Conservation (phyloP, 169 alveolate species). For the Theileria sp. region DNA sequence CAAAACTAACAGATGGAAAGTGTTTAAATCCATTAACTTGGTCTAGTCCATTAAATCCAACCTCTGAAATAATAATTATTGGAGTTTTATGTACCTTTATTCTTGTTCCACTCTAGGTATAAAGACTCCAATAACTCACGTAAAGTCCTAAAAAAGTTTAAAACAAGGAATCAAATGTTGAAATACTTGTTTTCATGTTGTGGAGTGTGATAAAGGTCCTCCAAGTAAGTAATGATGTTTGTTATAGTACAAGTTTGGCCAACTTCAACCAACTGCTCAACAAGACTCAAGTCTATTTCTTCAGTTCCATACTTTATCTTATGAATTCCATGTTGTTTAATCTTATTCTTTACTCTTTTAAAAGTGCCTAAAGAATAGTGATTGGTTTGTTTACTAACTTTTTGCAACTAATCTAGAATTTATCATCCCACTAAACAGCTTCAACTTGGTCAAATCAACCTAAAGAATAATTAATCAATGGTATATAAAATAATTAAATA, state of each 20-base stretch:
- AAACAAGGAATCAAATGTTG: neutral
- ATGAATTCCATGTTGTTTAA: conserved; percentile 54
- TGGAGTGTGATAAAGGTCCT: conserved; percentile 21
- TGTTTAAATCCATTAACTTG: conserved; percentile 57
- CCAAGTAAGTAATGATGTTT: conserved; percentile 54
- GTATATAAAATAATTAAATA: neutral
- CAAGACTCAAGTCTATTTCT: conserved; percentile 41
- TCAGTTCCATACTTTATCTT: conserved; percentile 45
- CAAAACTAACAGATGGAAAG: conserved; percentile 51
- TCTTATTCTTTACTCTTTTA: conserved; percentile 30
- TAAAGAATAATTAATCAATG: neutral
- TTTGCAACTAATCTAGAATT: conserved; percentile 23
- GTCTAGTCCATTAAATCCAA: conserved; percentile 58
- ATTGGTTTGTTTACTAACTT: neutral
- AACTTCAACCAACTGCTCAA: conserved; percentile 57
- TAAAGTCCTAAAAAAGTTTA: conserved; percentile 21
- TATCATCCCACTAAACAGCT: conserved; percentile 1
- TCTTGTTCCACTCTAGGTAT: conserved; percentile 38
- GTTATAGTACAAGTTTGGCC: conserved; percentile 64
- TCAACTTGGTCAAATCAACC: neutral
- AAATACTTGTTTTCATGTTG: conserved; percentile 10
- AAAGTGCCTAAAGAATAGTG: conserved; percentile 20
- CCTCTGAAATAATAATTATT: neutral
- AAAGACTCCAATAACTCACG: conserved; percentile 49
- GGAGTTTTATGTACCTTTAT: neutral